Evolutionary conservation across 352 stramenopile genomes (phyloP).

Genomic region (Pythium biforme): DNA sequence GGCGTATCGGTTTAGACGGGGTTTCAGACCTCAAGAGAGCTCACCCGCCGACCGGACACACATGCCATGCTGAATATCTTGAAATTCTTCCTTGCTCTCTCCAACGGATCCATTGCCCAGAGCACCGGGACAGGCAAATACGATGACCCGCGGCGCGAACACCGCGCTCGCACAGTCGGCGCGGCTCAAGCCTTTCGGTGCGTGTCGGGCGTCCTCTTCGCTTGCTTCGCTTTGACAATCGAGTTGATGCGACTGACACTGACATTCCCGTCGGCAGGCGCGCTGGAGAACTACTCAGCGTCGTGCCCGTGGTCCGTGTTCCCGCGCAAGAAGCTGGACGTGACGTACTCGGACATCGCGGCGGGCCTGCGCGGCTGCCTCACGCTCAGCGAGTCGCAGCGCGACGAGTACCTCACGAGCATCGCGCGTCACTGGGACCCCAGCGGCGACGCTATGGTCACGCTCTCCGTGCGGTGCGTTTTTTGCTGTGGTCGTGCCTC

Average conservation of each 20-base stretch:
- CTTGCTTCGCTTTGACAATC: not conserved
- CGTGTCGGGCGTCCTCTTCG: not conserved
- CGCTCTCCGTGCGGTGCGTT: slow-evolving; percentile 68
- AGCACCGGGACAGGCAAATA: no score
- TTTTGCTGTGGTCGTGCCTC: no score
- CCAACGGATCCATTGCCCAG: no score
- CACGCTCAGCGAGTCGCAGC: slow-evolving; percentile 54
- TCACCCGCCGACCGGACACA: not conserved
- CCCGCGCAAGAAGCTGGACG: slow-evolving; percentile 79
- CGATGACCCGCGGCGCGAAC: no score
- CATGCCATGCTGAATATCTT: not conserved
- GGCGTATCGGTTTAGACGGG: slow-evolving; percentile 6
- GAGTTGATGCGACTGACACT: not conserved
- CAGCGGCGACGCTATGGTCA: slow-evolving; percentile 57
- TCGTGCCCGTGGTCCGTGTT: slow-evolving; percentile 73
- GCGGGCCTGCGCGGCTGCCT: slow-evolving; percentile 55
- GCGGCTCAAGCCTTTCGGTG: slow-evolving; percentile 45
- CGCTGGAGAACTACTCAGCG: slow-evolving; percentile 56
- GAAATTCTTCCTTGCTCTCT: not conserved
- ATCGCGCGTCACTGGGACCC: slow-evolving; percentile 58
- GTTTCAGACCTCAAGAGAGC: not conserved
- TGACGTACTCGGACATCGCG: slow-evolving; percentile 71
- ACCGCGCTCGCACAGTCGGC: slow-evolving; percentile 19
- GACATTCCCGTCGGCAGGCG: slow-evolving; percentile 26
- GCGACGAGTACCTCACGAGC: slow-evolving; percentile 45